Evolutionary conservation across 352 stramenopile genomes (phyloP), one percentile per base, ranked within the genome.

Genomic region (Globisporangium carolinianum): DNA sequence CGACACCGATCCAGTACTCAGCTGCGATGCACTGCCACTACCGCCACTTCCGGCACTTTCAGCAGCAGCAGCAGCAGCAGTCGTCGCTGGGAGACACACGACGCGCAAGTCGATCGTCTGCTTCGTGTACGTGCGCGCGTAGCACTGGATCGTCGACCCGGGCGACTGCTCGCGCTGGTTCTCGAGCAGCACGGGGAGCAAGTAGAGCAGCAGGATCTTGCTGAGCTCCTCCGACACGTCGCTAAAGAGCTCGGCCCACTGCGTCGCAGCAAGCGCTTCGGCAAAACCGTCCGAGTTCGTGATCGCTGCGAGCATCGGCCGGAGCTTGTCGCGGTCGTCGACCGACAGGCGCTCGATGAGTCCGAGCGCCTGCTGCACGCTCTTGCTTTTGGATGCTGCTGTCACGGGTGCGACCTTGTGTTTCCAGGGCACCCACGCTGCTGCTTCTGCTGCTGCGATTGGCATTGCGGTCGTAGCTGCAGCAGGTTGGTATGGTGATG

Each of bases 31-130:
- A 18, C 12, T n/a, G 12, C 12, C 36, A 55, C 7, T 12, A 39
- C 36, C 39, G 24, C 24, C 24, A 32, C 24, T 32, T 32, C 24
- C 24, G 24, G 24, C 24, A 32, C 24, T 32, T 32, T 18, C 10
- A 32, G 17, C 11, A 14, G 37, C 47, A 39, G 18, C 10, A 32
- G 17, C 11, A 14, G 37, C 47, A 39, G 18, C 11, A 10, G 42
- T 57, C 36, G 38, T 11, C 51, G 18, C 11, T 37, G 54, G 32
- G 43, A 52, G 35, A 42, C 57, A 76, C 10, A 69, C 55, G n/a
- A 89, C 75, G 39, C 67, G 61, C n/a, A 86, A 75, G 46, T 89
- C 79, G 65, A 83, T 84, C 5, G 75, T 76, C 48, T 75, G 71
- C 51, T 87, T 87, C 41, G 48, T 58, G 60, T 87, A 89, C 39